These are phyloP conservation scores for Chaetoscypha palmicola DNA, from an alignment of 2,329 filamentous ascomycete genomes.

Conservation along the genomic window DNA sequence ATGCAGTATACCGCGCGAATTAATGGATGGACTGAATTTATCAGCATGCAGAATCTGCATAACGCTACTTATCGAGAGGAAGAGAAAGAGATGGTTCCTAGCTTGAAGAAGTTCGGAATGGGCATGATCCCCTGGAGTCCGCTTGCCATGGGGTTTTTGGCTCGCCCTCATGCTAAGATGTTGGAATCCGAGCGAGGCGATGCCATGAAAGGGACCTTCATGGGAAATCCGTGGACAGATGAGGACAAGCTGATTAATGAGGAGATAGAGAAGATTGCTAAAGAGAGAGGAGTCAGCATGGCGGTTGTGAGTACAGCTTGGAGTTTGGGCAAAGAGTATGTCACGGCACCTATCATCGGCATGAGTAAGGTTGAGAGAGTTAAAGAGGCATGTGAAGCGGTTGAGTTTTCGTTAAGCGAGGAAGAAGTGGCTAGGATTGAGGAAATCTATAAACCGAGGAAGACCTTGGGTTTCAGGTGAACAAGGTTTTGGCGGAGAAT, in stretches of 20 bases:
- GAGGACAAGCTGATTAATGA: conserved; percentile 22
- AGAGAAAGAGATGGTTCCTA: conserved; percentile 34
- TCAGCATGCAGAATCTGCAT: conserved; percentile 49
- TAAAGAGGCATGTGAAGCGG: conserved; percentile 43
- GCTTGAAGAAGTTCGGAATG: not conserved
- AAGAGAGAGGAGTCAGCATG: conserved; percentile 51
- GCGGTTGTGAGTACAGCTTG: conserved; percentile 53
- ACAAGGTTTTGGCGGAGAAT: too few relatives aligned
- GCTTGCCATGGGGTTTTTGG: not conserved
- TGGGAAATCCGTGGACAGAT: too few relatives aligned
- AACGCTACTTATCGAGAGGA: conserved; percentile 51
- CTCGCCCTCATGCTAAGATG: conserved; percentile 1
- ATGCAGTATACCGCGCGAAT: conserved; percentile 44
- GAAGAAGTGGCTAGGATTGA: conserved; percentile 49
- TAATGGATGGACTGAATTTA: conserved; percentile 47
- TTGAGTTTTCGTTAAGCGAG: conserved; percentile 38
- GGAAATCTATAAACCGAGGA: conserved; percentile 38
- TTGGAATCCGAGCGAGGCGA: conserved; percentile 20
- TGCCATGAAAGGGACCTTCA: not conserved
- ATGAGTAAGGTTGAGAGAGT: conserved; percentile 42
- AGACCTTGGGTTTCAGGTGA: too few relatives aligned
- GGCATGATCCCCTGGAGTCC: not conserved
- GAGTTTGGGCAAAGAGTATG: conserved; percentile 38
- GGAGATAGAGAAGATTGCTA: conserved; percentile 35
- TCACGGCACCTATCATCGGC: conserved; percentile 44